Evolutionary conservation across 192 early-diverging fungal species (phyloP), one percentile per base, ranked within the genome.

Genomic region (Coemansia sp.): DNA sequence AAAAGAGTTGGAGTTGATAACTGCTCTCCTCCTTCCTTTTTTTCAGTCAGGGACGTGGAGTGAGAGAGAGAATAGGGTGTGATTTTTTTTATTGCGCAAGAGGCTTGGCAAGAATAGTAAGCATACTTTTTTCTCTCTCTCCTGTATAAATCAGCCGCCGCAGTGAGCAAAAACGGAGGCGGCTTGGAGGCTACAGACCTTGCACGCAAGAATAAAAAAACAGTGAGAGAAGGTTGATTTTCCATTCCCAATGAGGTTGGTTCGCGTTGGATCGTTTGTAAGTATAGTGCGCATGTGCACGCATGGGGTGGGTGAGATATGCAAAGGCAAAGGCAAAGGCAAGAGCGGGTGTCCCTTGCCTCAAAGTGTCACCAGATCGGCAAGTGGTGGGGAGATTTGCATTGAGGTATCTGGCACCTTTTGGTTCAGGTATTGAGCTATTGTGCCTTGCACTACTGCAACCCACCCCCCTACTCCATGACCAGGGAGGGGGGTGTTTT

Each of bases 211-310:
- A 21, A 48, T n/a, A 6, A 14, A 53, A 53, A 53, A 53, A 53
- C 51, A 53, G 51, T 29, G 51, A 29, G 51, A 53, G 9, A 53
- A 29, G 51, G 51, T 29, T 53, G 51, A 53, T 53, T 53, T 53
- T 15, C 51, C 19, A 51, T 46, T 42, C 15, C 8, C 46, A 21
- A 23, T 23, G 1, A 9, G 51, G 46, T 21, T 29, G n/a, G 45
- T 27, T 53, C 14, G 51, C 25, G 51, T 53, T 53, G 51, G 51
- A 53, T 53, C 51, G 51, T 9, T 29, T 10, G 3, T 11, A 53
- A 53, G 51, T 53, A 53, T 53, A 53, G 51, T 53, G 51, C 51
- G 51, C 51, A 53, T 53, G 51, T 25, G 23, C 23, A 25, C 21
- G 48, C 48, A 51, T 51, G 15, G n/a, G 5, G 17, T 4, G 15